Percentiles rank a stretch among this genome's conserved stretches.
phyloP scores from a whole-genome alignment of 2,329 filamentous ascomycete species.

The Rasamsonia emersonii region DNA sequence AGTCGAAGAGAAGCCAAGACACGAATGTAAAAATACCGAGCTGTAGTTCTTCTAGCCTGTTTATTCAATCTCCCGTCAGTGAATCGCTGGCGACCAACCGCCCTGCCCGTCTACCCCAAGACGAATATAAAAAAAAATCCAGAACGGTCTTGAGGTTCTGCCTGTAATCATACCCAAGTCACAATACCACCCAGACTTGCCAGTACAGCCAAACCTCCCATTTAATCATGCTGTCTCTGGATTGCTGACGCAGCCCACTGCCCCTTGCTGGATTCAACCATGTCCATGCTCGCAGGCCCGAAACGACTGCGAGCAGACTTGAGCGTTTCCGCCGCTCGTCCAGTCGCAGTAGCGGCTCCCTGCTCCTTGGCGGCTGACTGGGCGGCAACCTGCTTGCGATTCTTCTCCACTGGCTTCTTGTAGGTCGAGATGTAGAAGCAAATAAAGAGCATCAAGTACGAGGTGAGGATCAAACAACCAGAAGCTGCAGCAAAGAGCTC shows the following conservation, averaged over 20 bases:
- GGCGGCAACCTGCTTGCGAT: slow-evolving; percentile 19
- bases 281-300: slow-evolving; percentile 9
- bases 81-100: no score
- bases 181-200: no score
- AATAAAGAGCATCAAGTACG: slow-evolving; percentile 90
- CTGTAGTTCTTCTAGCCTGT: no score
- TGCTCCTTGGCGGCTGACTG: slow-evolving; percentile 67
- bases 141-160: no score
- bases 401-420: slow-evolving; percentile 45
- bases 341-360: slow-evolving; percentile 24
- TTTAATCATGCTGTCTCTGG: neutral
- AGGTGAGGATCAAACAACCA: slow-evolving; percentile 76
- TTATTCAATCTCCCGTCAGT: no score
- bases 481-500: slow-evolving; percentile 88
- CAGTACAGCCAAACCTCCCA: no score
- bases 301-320: slow-evolving; percentile 12
- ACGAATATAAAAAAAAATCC: no score
- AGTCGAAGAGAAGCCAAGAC: no score
- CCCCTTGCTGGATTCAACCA: slow-evolving; percentile 8
- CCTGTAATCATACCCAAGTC: no score
- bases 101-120: no score
- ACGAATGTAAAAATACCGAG: no score
- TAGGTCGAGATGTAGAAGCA: slow-evolving; percentile 92
- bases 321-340: slow-evolving; percentile 13
- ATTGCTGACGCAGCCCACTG: slow-evolving; percentile 8